Evolutionary conservation across 176 grass and related monocot species (phyloP), one percentile per base, ranked within the genome.

Genomic region (Carex parvula): DNA sequence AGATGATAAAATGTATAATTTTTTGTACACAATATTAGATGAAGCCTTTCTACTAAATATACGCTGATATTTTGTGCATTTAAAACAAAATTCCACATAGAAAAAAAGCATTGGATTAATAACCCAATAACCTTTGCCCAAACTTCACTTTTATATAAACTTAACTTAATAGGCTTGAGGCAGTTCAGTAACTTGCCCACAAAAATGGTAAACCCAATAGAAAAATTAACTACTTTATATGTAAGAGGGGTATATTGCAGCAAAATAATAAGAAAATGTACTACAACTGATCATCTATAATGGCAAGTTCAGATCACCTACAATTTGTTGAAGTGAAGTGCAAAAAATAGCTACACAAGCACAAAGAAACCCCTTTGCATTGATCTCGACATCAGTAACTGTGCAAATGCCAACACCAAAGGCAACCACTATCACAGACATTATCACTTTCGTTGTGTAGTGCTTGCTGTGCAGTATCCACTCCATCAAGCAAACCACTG

Each of bases 241-340:
- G 11, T 53, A 54, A 0, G 16, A 75, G 3, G 46, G 42, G 29
- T 54, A 15, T 29, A 52, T 16, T 75, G 71, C 46, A 56, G 50
- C 73, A 56, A 54, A 32, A 55, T 54, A 26, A 56, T 29, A 56
- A 65, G 35, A 12, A 46, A 77, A 30, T 14, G 12, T 8, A 56
- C 13, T 55, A 15, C 71, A 54, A 16, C 3, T 29, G 20, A 76
- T 16, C 46, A 76, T 22, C 72, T 32, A 30, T 33, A 83, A 87
- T 16, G 53, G 53, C 6, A 26, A 67, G 35, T 82, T 83, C 13
- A 67, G 21, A 58, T 55, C 50, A 81, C 89, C 62, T 62, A 90
- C 89, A 81, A 90, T 90, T 82, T 90, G 89, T 81, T 90, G 85
- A 35, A 87, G 84, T n/a, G 89, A 90, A 75, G 89, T 84, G 58